Evolutionary conservation across 768 basidiomycete species (phyloP), one percentile per base, ranked within the genome.

Genomic region (Cystofilobasidium bisporidii): DNA sequence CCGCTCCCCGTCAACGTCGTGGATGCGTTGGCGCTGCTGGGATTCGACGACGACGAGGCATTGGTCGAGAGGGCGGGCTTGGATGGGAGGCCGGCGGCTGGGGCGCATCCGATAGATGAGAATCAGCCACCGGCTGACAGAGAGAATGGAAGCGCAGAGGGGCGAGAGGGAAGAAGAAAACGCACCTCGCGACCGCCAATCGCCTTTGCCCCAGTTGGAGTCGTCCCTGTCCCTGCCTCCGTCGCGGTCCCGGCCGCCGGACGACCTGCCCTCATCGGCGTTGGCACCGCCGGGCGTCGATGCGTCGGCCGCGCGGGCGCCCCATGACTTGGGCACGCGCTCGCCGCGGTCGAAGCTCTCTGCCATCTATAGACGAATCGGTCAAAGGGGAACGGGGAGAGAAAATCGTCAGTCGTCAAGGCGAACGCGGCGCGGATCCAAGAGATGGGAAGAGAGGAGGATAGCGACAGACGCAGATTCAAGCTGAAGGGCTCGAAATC

Each of bases 271-370:
- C 28, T 41, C n/a, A 33, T 41, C 41, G 14, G 36, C 36, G 58
- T 14, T 14, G 22, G 15, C 26, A 9, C 20, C 33, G 32, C 3
- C 28, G 36, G n/a, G 18, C 28, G 57, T 59, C 36, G 36, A 36
- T 14, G n/a, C 57, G 12, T 53, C 59, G 24, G 30, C 10, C 41
- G 47, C 47, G 15, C 59, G 59, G 18, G 55, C 63, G n/a, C 26
- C 47, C 66, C 66, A 61, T 38, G 60, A 41, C 60, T 61, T 59
- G 43, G 61, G 38, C 55, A 59, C 24, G 56, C 60, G 38, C 53
- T 61, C 50, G 26, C 61, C 61, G 43, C 66, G 18, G 66, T 59
- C 40, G 53, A 56, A 56, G n/a, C 60, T 60, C 53, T 61, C 61
- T 3, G 48, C 55, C 41, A 60, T 55, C 50, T 61, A n/a, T n/a